phyloP scores from a whole-genome alignment of 495 filamentous ascomycete genomes.

The Cenococcum geophilum region DNA sequence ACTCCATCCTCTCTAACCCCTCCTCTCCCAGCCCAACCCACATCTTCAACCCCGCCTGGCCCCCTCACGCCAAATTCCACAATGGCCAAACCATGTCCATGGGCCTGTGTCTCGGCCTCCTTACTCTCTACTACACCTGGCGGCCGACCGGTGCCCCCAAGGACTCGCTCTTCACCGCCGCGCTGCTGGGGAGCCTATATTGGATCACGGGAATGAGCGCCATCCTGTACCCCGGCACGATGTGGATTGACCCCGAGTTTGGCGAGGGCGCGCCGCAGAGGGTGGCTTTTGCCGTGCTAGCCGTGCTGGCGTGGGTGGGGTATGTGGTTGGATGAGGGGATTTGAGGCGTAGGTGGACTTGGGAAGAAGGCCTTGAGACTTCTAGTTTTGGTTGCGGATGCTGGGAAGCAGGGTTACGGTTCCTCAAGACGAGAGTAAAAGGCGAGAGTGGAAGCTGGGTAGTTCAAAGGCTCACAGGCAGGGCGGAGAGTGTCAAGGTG shows the following conservation, averaged over 20 bases:
- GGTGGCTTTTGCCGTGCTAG: neutral
- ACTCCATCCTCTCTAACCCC: neutral
- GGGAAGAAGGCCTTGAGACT: no score
- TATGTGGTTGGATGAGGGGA: constrained; percentile 9
- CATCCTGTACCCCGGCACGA: constrained; percentile 21
- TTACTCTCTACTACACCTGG: constrained; percentile 22
- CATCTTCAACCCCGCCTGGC: constrained; percentile 35
- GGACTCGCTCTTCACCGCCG: constrained; percentile 10
- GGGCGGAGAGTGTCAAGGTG: no score
- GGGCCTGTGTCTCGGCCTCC: constrained; percentile 19
- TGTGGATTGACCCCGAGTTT: constrained; percentile 26
- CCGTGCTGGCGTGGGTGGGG: neutral
- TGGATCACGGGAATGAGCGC: constrained; percentile 21
- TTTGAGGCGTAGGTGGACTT: no score
- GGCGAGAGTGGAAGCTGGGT: no score
- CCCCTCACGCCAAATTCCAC: constrained; percentile 37
- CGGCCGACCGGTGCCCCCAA: neutral
- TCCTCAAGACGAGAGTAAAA: no score
- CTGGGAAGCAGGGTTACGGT: no score
- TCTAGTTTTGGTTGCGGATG: no score
- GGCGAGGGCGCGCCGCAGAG: constrained; percentile 15
- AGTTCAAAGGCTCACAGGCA: no score
- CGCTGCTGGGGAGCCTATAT: constrained; percentile 22
- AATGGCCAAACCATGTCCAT: constrained; percentile 35
- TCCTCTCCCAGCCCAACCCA: constrained; percentile 23